Evolutionary conservation across 768 basidiomycete genomes (phyloP).

Genomic region (Termitomyces titanicus): DNA sequence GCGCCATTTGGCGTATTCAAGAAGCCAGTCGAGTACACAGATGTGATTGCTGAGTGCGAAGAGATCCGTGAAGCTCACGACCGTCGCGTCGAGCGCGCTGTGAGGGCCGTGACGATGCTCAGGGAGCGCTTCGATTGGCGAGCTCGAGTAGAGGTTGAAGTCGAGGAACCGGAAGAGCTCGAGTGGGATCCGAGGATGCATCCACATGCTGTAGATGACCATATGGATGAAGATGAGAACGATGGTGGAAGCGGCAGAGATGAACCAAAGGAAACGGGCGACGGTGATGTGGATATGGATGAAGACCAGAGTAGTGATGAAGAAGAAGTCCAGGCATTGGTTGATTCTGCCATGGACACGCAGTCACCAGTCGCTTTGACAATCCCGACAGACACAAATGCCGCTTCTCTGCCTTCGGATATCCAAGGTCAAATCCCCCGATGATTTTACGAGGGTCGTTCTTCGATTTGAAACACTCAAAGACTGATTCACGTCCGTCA

Average conservation of each 20-base stretch:
- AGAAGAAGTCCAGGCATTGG: constrained; percentile 28
- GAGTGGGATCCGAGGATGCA: constrained; percentile 59
- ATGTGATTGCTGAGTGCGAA: constrained; percentile 63
- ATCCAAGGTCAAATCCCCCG: not conserved
- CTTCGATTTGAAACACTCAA: not conserved
- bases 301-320: constrained; percentile 20
- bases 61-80: constrained; percentile 72
- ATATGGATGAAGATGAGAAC: constrained; percentile 14
- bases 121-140: constrained; percentile 82
- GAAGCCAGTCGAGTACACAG: constrained; percentile 50
- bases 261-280: constrained; percentile 24
- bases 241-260: constrained; percentile 23
- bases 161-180: constrained; percentile 76
- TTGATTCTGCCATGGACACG: constrained; percentile 21
- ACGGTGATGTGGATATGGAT: constrained; percentile 20
- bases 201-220: constrained; percentile 3
- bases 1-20: constrained; percentile 17
- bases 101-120: constrained; percentile 75
- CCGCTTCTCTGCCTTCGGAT: not conserved
- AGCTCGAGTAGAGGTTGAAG: constrained; percentile 73
- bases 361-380: constrained; percentile 18
- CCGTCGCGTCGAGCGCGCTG: constrained; percentile 68
- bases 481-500: not conserved
- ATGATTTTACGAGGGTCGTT: not conserved
- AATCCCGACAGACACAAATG: not conserved